A percentile compares a stretch with the other conserved stretches of the same genome.
Conservation (phyloP, 108 stramenopile genomes). For the Aurantiochytrium sp. region DNA sequence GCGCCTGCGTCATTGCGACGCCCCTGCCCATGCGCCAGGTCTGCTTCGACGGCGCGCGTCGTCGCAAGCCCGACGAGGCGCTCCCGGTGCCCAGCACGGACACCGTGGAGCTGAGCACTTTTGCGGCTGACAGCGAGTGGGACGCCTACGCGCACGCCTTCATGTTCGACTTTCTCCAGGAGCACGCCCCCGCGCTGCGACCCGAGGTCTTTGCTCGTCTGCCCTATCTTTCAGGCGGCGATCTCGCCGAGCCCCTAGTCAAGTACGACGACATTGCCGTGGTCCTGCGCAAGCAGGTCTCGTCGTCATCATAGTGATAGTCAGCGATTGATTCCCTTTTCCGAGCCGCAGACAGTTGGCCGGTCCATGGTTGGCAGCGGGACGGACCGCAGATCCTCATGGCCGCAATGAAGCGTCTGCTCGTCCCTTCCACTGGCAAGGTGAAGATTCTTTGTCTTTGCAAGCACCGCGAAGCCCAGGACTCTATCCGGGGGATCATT, state of each 20-base stretch:
- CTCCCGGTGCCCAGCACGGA: neutral
- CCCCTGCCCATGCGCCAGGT: neutral
- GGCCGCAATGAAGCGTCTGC: no score
- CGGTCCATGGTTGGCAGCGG: no score
- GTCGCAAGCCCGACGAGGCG: neutral
- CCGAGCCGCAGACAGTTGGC: no score
- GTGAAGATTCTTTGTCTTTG: no score
- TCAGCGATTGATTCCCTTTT: no score
- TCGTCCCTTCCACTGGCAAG: no score
- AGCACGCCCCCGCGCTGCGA: neutral
- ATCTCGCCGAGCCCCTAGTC: neutral
- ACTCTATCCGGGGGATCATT: no score
- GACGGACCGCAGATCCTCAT: no score
- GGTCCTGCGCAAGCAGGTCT: neutral
- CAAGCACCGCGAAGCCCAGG: no score
- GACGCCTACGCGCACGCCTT: neutral
- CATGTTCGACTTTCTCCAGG: neutral
- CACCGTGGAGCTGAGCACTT: neutral
- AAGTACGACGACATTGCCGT: constrained; percentile 16
- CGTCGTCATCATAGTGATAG: no score
- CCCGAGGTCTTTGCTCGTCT: neutral
- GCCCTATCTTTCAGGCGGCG: neutral
- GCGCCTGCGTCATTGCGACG: neutral
- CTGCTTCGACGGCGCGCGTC: neutral
- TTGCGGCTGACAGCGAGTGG: neutral